Evolutionary conservation across 495 filamentous ascomycete genomes (phyloP).

Genomic region (Hypoxylon cercidicola): DNA sequence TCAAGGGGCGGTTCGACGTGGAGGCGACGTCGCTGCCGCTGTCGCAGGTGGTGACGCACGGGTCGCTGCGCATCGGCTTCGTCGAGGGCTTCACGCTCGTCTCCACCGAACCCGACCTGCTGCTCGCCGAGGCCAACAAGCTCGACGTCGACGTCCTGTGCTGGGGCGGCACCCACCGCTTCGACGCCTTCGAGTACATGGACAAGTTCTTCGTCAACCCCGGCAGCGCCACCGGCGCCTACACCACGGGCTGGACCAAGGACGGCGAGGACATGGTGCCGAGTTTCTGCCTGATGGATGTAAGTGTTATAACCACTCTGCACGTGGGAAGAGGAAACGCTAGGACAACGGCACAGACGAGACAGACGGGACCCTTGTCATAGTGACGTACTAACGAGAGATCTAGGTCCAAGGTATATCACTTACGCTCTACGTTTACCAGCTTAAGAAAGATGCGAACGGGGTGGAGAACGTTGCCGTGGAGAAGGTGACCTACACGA

Average conservation of each 20-base stretch:
- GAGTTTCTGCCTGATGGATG: conserved; percentile 99
- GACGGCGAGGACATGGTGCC: conserved; percentile 83
- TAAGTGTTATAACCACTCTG: conserved; percentile 60
- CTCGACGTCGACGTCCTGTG: conserved; percentile 97
- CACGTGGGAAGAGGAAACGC: too few species aligned
- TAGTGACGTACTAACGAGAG: conserved; percentile 26
- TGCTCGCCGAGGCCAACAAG: conserved; percentile 92
- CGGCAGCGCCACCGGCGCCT: conserved; percentile 90
- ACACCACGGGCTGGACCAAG: conserved; percentile 67
- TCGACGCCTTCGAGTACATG: conserved; percentile 98
- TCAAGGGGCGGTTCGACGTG: conserved; percentile 92
- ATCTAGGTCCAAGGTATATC: conserved; percentile 94
- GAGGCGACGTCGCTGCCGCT: conserved; percentile 90
- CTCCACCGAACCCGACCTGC: conserved; percentile 87
- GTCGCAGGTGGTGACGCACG: conserved; percentile 94
- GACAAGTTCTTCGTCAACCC: conserved; percentile 99
- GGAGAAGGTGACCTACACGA: conserved; percentile 97
- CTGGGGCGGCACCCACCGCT: conserved; percentile 97
- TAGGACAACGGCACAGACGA: background rate
- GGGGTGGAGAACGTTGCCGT: conserved; percentile 93
- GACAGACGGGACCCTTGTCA: background rate
- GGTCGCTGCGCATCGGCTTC: conserved; percentile 92
- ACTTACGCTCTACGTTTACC: conserved; percentile 96
- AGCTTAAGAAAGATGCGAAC: conserved; percentile 87
- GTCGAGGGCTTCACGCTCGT: conserved; percentile 97